Base-by-base conservation (phyloP, 73 alveolate species). In the Tetrahymena malaccensis region DNA sequence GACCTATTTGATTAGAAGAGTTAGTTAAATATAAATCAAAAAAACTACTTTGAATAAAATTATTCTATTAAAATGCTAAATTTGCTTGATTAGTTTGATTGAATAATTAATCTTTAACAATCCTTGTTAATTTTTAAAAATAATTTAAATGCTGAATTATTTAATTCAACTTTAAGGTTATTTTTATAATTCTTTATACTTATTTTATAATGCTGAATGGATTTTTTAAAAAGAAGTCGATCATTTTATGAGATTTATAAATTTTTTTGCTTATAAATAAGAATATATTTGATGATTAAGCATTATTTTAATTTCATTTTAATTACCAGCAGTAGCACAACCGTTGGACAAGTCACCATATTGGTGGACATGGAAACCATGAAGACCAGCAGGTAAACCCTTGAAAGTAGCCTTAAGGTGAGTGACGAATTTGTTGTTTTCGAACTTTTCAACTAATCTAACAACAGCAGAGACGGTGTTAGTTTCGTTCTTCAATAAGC, bases 281-380 rank as follows among this genome's bases (percentile, higher is more conserved):
- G 44, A 40, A 10, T 40, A 7, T 10, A 40, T 50, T 50, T 5
- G 27, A 50, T 50, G 83, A 50, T 50, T 15, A 50, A 50, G 83
- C 6, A 50, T 50, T 21, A 15, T 7, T 19, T 50, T 19, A 50
- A 50, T 50, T 50, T 10, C 0, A 19, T 50, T 50, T 2, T 50
- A 50, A 50, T 70, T 70, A 70, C 99, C 99, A 10, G 99, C 99
- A 94, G 98, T 97, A 93, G 95, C 93, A 95, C 99, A 96, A 10
- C 99, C 98, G 55, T 97, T 97, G 58, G 97, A 96, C 55, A 97
- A 96, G 93, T 97, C 96, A 22, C 98, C 99, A 97, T 94, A 97
- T 96, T 98, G 97, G 95, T 98, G 99, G 43, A 98, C 97, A 95
- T 98, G 99, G 97, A 98, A 96, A 22, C 99, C 99, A 94, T 98